Evolutionary conservation across 768 basidiomycete species (phyloP).

Genomic region (Hygrocybe punicea): DNA sequence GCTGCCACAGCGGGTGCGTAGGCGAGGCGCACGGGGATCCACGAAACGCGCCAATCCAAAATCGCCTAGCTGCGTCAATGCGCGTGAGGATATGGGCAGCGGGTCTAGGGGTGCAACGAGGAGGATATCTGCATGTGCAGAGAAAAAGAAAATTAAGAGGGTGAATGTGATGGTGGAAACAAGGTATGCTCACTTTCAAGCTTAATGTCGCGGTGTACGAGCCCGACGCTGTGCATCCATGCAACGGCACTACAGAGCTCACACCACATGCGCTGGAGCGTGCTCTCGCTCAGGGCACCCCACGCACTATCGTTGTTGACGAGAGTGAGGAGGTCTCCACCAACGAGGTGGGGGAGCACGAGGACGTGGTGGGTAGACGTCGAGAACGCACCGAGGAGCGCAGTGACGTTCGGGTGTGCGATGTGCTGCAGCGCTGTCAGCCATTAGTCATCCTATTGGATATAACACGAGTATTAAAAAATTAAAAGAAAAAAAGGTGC

Average conservation of each 20-base stretch:
- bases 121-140: constrained; percentile 44
- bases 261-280: constrained; percentile 66
- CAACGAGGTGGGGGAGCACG: constrained; percentile 75
- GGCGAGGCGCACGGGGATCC: constrained; percentile 37
- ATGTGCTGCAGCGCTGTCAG: constrained; percentile 51
- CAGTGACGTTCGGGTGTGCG: constrained; percentile 53
- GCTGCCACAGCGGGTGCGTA: constrained; percentile 80
- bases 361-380: constrained; percentile 72
- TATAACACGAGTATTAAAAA: constrained; percentile 69
- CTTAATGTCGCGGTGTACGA: constrained; percentile 91
- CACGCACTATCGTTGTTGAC: constrained; percentile 50
- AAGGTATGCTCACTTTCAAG: constrained; percentile 57
- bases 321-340: constrained; percentile 79
- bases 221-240: constrained; percentile 82
- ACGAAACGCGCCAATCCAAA: too few species aligned
- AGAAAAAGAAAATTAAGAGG: too few species aligned
- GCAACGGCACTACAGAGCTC: constrained; percentile 76
- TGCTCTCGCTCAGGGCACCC: constrained; percentile 32
- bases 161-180: constrained; percentile 14
- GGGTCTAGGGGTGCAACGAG: constrained; percentile 40
- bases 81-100: constrained; percentile 3
- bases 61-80: too few species aligned
- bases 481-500: constrained; percentile 40
- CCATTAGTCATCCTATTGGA: constrained; percentile 34
- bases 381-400: constrained; percentile 67